Evolutionary conservation across 1,284 basidiomycete genomes (phyloP).

Genomic region (Boletellus deceptivus): DNA sequence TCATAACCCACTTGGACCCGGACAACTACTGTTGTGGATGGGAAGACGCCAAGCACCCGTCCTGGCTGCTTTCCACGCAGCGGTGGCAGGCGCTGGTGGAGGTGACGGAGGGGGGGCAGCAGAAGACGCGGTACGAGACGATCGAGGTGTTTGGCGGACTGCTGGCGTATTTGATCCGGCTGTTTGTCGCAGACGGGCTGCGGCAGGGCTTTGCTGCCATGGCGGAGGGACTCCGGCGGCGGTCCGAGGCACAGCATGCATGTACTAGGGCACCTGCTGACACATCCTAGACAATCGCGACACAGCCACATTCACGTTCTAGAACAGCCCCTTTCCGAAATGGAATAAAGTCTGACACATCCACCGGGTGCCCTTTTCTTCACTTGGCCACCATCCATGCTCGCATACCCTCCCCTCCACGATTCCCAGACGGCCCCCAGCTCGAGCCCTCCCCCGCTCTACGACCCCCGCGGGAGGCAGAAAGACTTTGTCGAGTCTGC

Average conservation of each 20-base stretch:
- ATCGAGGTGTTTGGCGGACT: constrained; percentile 60
- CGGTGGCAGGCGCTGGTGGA: constrained; percentile 65
- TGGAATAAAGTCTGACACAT: constrained; percentile 15
- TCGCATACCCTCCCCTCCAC: constrained; percentile 13
- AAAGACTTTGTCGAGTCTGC: constrained; percentile 25
- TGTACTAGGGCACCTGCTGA: constrained; percentile 12
- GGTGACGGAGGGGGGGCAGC: constrained; percentile 39
- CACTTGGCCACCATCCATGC: constrained; percentile 10
- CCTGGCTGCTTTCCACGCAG: constrained; percentile 50
- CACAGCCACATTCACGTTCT: constrained; percentile 30
- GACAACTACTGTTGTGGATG: constrained; percentile 58
- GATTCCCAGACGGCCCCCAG: constrained; percentile 11
- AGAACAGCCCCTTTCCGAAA: constrained; percentile 15
- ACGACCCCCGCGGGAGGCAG: constrained; percentile 31
- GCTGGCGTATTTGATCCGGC: constrained; percentile 54
- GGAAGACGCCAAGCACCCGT: constrained; percentile 42
- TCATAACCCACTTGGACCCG: constrained; percentile 49
- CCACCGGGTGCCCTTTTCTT: background rate
- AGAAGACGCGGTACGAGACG: constrained; percentile 61
- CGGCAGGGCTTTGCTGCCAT: constrained; percentile 50
- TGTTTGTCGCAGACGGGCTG: constrained; percentile 45
- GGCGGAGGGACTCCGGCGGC: constrained; percentile 55
- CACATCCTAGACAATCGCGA: constrained; percentile 29
- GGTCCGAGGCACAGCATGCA: constrained; percentile 40
- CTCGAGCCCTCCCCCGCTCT: constrained; percentile 4